Evolutionary conservation across 306 rosid genomes (phyloP).

Genomic region (Rubus parviflorus): DNA sequence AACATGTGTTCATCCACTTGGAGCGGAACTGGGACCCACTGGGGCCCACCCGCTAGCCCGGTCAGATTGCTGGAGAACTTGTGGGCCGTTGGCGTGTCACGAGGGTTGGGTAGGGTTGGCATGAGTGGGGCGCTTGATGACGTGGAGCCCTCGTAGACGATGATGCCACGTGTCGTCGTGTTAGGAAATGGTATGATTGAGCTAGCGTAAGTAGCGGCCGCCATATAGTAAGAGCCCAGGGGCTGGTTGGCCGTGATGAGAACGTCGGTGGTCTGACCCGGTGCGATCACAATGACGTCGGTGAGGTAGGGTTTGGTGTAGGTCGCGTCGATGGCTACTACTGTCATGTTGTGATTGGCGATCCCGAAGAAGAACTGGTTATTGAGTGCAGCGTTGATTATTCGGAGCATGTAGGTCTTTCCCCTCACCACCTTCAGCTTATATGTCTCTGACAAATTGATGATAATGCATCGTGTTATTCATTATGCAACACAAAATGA

Average conservation of each 20-base stretch:
- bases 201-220: slow-evolving; percentile 35
- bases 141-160: slow-evolving; percentile 32
- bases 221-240: slow-evolving; percentile 63
- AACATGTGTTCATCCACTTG: slow-evolving; percentile 54
- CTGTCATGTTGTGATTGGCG: slow-evolving; percentile 61
- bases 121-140: slow-evolving; percentile 26
- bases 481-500: neutral
- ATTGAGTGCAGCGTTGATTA: slow-evolving; percentile 66
- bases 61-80: slow-evolving; percentile 45
- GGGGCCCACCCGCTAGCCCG: slow-evolving; percentile 36
- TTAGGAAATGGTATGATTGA: neutral
- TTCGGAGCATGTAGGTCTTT: slow-evolving; percentile 52
- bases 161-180: slow-evolving; percentile 40
- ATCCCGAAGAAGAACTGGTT: slow-evolving; percentile 58
- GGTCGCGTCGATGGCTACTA: slow-evolving; percentile 58
- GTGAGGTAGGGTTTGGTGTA: slow-evolving; percentile 53
- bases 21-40: slow-evolving; percentile 51
- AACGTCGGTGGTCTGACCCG: slow-evolving; percentile 65
- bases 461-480: neutral
- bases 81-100: slow-evolving; percentile 52
- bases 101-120: slow-evolving; percentile 41
- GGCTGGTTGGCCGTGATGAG: slow-evolving; percentile 43
- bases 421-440: slow-evolving; percentile 44
- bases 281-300: slow-evolving; percentile 41
- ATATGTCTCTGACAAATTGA: slow-evolving; percentile 29